Evolutionary conservation across 1,139 yeast genomes (phyloP).

Genomic region (Candida sojae): DNA sequence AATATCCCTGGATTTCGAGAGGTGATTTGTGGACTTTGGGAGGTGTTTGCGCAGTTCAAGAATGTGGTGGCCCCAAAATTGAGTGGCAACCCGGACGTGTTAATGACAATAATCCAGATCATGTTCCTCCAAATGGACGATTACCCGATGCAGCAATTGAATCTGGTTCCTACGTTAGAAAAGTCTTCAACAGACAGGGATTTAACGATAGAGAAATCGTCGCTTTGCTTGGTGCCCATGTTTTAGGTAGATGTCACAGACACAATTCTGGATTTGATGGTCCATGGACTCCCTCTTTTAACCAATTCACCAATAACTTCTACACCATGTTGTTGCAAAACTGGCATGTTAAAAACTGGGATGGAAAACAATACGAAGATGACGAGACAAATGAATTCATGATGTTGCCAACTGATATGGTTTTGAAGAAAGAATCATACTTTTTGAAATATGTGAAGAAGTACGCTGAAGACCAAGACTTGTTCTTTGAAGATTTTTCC

Average conservation of each 20-base stretch:
- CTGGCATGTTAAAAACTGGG: slow-evolving; percentile 80
- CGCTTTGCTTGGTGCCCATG: slow-evolving; percentile 86
- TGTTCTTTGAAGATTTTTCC: slow-evolving; percentile 73
- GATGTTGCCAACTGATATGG: slow-evolving; percentile 90
- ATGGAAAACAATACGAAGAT: slow-evolving; percentile 78
- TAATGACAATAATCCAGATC: slow-evolving; percentile 19
- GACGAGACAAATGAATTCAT: slow-evolving; percentile 71
- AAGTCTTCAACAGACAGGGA: slow-evolving; percentile 71
- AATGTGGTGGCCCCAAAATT: slow-evolving; percentile 82
- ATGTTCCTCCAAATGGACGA: slow-evolving; percentile 67
- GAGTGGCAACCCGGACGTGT: slow-evolving; percentile 85
- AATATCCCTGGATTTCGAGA: slow-evolving; percentile 76
- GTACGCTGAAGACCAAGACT: slow-evolving; percentile 71
- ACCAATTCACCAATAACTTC: slow-evolving; percentile 81
- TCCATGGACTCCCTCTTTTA: slow-evolving; percentile 93
- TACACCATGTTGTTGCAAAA: slow-evolving; percentile 70
- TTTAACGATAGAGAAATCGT: slow-evolving; percentile 83
- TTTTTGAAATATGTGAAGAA: slow-evolving; percentile 67
- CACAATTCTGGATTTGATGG: slow-evolving; percentile 78
- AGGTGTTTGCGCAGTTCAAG: slow-evolving; percentile 86
- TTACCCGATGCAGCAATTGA: slow-evolving; percentile 81
- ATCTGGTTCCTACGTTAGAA: slow-evolving; percentile 61
- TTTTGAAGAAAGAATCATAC: slow-evolving; percentile 64
- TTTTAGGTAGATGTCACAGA: slow-evolving; percentile 76
- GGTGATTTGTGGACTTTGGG: slow-evolving; percentile 90